These are phyloP conservation scores for Metarhizium guizhouense DNA, from an alignment of 2,329 filamentous ascomycete species.

Conservation along the genomic window DNA sequence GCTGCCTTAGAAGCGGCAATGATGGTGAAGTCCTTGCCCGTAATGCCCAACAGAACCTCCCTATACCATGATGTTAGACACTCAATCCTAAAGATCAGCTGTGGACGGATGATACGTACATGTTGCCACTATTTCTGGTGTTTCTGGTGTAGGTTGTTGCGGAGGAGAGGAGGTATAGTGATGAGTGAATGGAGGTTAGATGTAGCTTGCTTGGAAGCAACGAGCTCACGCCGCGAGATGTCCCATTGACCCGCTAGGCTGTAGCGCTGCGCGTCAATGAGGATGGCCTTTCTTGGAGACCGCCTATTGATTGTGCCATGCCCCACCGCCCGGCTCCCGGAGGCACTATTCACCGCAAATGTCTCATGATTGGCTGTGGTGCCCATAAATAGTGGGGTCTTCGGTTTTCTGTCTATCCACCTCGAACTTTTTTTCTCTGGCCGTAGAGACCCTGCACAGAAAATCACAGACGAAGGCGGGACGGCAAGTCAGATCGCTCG, in stretches of 20 bases:
- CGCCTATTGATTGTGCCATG: slow-evolving; percentile 17
- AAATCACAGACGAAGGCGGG: slow-evolving; percentile 9
- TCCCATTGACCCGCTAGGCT: slow-evolving; percentile 20
- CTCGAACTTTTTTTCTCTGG: slow-evolving; percentile 31
- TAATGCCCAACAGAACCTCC: slow-evolving; percentile 97
- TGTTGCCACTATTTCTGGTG: neutral
- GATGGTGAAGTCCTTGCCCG: slow-evolving; percentile 98
- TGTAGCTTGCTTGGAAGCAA: slow-evolving; percentile 2
- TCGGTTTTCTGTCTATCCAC: slow-evolving; percentile 17
- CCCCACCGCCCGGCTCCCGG: slow-evolving; percentile 23
- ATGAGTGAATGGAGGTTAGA: neutral
- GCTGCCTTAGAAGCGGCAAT: slow-evolving; percentile 95
- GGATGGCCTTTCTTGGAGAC: slow-evolving; percentile 4
- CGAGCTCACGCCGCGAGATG: slow-evolving; percentile 5
- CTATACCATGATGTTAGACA: slow-evolving; percentile 34
- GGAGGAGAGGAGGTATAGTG: slow-evolving; percentile 1
- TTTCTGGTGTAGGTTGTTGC: slow-evolving; percentile 4
- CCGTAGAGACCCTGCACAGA: neutral
- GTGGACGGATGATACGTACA: slow-evolving; percentile 3
- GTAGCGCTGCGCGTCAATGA: slow-evolving; percentile 29
- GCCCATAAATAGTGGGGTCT: slow-evolving; percentile 5
- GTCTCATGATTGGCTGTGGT: slow-evolving; percentile 15
- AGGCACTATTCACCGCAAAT: slow-evolving; percentile 19
- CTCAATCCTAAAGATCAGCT: neutral
- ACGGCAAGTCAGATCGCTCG: slow-evolving; percentile 3